phyloP scores from a whole-genome alignment of 148 eudicot genomes.

The Linanthus parryae region DNA sequence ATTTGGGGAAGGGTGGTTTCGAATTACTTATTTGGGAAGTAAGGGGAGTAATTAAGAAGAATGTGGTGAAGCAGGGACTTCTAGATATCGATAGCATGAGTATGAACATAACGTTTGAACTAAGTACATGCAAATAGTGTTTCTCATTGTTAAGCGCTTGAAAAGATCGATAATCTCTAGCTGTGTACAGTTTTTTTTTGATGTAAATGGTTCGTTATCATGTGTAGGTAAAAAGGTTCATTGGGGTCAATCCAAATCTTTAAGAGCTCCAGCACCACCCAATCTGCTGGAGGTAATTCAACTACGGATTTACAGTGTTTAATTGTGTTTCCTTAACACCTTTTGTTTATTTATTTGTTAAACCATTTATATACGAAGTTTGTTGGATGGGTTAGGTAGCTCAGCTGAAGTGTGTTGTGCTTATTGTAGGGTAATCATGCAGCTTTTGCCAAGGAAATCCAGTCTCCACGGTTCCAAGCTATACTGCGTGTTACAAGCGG shows the following conservation, averaged over 20 bases:
- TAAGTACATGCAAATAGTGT: not conserved
- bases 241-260: slow-evolving; percentile 72
- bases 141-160: too few relatives aligned
- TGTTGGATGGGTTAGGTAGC: slow-evolving; percentile 24
- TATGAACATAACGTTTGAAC: not conserved
- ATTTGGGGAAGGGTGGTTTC: too few relatives aligned
- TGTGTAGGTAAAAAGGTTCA: slow-evolving; percentile 63
- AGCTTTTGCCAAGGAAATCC: slow-evolving; percentile 83
- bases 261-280: slow-evolving; percentile 33
- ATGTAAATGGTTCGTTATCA: not conserved
- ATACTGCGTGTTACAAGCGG: slow-evolving; percentile 81
- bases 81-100: not conserved
- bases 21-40: too few relatives aligned
- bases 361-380: slow-evolving; percentile 3
- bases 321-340: not conserved
- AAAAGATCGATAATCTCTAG: too few relatives aligned
- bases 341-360: not conserved
- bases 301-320: slow-evolving; percentile 3
- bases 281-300: slow-evolving; percentile 52
- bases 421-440: slow-evolving; percentile 55
- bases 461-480: slow-evolving; percentile 95
- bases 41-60: too few relatives aligned
- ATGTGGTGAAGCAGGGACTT: not conserved
- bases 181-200: too few relatives aligned
- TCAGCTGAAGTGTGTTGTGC: slow-evolving; percentile 24